phyloP scores from a whole-genome alignment of 1,284 basidiomycete genomes.

The Taiwanofungus camphoratus region DNA sequence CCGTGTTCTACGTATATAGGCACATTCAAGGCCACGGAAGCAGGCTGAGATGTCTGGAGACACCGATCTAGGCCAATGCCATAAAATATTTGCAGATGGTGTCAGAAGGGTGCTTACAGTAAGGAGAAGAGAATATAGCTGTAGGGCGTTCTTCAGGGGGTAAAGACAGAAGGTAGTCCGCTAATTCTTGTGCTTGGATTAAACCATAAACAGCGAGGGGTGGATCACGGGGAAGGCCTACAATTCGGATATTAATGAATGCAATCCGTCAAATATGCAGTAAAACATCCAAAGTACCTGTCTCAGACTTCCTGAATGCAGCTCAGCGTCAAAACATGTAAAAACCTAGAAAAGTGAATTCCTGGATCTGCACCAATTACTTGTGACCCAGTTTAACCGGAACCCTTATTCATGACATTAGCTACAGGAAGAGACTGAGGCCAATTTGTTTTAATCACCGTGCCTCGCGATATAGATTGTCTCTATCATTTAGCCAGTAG shows the following conservation, averaged over 20 bases:
- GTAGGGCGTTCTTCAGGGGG: conserved; percentile 68
- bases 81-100: not conserved
- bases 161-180: conserved; percentile 55
- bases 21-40: conserved; percentile 52
- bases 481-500: conserved; percentile 37
- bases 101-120: conserved; percentile 51
- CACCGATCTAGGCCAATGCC: conserved; percentile 60
- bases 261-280: too few relatives aligned
- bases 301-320: conserved; percentile 51
- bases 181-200: conserved; percentile 74
- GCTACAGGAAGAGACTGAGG: not conserved
- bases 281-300: conserved; percentile 34
- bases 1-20: conserved; percentile 77
- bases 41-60: conserved; percentile 70
- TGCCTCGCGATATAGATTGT: conserved; percentile 80
- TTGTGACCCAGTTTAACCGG: conserved; percentile 66
- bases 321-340: not conserved
- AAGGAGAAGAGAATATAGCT: conserved; percentile 75
- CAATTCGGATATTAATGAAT: not conserved
- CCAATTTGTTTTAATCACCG: conserved; percentile 39
- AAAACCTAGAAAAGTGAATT: not conserved
- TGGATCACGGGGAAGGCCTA: conserved; percentile 62
- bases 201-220: conserved; percentile 73
- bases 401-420: conserved; percentile 44
- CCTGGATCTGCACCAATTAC: conserved; percentile 54